Conservation (phyloP, 345 rosid genomes). For the Eucalyptus marginata region DNA sequence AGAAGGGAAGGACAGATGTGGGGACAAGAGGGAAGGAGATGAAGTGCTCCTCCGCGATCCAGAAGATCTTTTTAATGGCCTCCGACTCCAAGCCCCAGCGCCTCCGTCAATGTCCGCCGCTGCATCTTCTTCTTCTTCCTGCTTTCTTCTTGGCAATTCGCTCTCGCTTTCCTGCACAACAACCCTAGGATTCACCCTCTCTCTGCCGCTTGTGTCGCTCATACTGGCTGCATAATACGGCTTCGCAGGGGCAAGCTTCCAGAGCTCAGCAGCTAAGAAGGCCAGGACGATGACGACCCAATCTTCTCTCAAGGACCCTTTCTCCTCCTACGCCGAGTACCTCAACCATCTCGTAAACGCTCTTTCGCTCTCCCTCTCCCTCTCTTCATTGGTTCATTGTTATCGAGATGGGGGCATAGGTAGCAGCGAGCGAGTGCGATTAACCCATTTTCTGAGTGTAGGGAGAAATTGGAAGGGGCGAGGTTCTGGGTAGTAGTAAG, state of each 20-base stretch:
- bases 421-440: neutral
- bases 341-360: constrained; percentile 49
- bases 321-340: constrained; percentile 40
- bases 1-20: neutral
- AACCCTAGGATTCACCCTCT: neutral
- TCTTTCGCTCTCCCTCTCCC: neutral
- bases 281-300: constrained; percentile 33
- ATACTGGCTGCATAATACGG: neutral
- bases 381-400: neutral
- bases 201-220: neutral
- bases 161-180: neutral
- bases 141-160: neutral
- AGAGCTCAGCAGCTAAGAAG: constrained; percentile 21
- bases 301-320: constrained; percentile 45
- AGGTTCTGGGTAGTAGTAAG: neutral
- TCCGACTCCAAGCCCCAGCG: constrained; percentile 34
- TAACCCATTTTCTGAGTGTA: neutral
- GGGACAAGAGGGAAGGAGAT: neutral
- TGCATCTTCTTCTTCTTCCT: neutral
- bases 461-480: neutral
- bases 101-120: constrained; percentile 22
- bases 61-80: constrained; percentile 22
- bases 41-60: constrained; percentile 11
- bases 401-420: neutral
- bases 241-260: constrained; percentile 22